A percentile compares a stretch with the other conserved stretches of the same genome.
These are phyloP conservation scores for Naganishia albida DNA, from an alignment of 1,284 basidiomycete species.

Conservation along the genomic window DNA sequence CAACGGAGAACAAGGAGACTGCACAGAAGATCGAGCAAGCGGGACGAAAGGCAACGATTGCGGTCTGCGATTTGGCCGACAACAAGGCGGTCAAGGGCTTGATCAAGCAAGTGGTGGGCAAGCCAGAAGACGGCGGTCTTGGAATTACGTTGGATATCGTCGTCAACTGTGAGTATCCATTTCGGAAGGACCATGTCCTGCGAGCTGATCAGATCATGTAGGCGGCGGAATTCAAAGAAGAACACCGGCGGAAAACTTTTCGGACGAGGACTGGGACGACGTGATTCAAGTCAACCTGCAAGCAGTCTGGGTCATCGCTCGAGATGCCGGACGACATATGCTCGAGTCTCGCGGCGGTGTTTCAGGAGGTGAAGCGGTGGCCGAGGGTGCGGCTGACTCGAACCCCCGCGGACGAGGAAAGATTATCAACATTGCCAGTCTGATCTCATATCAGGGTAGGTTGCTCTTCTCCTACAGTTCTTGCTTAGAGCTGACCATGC, in stretches of 20 bases:
- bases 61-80: constrained; percentile 75
- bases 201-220: constrained; percentile 12
- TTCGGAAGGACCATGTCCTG: neutral
- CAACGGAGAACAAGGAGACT: constrained; percentile 62
- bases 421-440: constrained; percentile 48
- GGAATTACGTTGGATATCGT: constrained; percentile 72
- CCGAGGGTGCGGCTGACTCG: constrained; percentile 38
- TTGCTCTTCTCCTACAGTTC: constrained; percentile 28
- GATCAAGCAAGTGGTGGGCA: constrained; percentile 58
- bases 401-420: constrained; percentile 40
- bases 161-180: constrained; percentile 67
- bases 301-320: constrained; percentile 43
- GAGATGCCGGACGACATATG: constrained; percentile 45
- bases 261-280: constrained; percentile 85
- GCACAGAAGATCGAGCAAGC: constrained; percentile 57
- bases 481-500: constrained; percentile 64
- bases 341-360: constrained; percentile 51
- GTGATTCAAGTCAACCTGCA: constrained; percentile 57
- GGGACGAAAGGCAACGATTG: constrained; percentile 57
- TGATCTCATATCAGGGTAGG: constrained; percentile 57
- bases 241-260: constrained; percentile 76
- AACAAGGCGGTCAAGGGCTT: constrained; percentile 66
- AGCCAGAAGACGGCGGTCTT: constrained; percentile 8
- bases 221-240: constrained; percentile 77
- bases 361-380: constrained; percentile 41